A percentile compares a stretch with the other conserved stretches of the same genome.
These are phyloP conservation scores for Hordeum pubiflorum DNA, from an alignment of 202 grass and related monocot genomes.

Conservation along the genomic window DNA sequence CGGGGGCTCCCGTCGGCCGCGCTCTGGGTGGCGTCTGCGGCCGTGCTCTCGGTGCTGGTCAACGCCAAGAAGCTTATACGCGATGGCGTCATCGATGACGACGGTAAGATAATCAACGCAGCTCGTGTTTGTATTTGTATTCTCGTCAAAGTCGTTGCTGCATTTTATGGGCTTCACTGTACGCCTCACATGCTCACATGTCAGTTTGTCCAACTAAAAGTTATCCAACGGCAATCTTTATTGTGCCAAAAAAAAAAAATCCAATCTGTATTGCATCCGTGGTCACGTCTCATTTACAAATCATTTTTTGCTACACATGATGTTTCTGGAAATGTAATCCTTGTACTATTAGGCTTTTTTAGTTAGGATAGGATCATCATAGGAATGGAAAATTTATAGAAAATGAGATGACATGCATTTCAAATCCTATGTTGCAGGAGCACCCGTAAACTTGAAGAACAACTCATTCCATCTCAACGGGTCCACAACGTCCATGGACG, in stretches of 20 bases:
- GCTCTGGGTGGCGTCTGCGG: slow-evolving; percentile 36
- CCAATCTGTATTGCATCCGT: neutral
- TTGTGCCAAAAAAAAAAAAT: neutral
- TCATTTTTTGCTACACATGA: neutral
- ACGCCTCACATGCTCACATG: neutral
- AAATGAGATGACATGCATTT: too few relatives aligned
- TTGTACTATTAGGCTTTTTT: too few relatives aligned
- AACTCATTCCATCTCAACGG: slow-evolving; percentile 30
- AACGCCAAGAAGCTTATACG: slow-evolving; percentile 31
- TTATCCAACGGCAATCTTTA: neutral
- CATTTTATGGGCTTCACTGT: neutral
- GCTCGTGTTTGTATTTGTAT: neutral
- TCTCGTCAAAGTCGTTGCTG: neutral
- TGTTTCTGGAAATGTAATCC: too few relatives aligned
- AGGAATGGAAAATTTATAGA: too few relatives aligned
- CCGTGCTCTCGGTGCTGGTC: neutral
- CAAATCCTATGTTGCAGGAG: slow-evolving; percentile 17
- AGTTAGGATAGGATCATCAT: too few relatives aligned
- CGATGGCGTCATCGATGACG: slow-evolving; percentile 51
- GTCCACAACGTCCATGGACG: slow-evolving; percentile 28
- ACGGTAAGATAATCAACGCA: slow-evolving; percentile 25
- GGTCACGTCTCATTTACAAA: neutral
- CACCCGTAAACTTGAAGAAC: neutral
- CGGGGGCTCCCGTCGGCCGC: slow-evolving; percentile 22
- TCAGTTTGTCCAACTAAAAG: neutral